Evolutionary conservation across 1,284 basidiomycete species (phyloP).

Genomic region (Malassezia psittaci): DNA sequence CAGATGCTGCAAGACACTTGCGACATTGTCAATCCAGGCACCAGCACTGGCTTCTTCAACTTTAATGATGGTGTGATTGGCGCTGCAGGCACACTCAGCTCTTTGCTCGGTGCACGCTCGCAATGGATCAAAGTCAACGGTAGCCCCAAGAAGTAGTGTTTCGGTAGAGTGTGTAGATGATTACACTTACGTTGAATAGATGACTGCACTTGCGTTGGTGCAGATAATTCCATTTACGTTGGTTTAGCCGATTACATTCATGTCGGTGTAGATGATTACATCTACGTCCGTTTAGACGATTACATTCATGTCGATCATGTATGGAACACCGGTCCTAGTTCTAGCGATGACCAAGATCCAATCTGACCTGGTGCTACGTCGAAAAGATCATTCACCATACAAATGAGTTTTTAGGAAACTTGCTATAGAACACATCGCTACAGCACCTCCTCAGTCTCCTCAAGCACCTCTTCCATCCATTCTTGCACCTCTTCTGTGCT

Average conservation of each 20-base stretch:
- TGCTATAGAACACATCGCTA: neutral
- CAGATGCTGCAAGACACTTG: constrained; percentile 72
- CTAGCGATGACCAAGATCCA: neutral
- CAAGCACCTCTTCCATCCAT: constrained; percentile 47
- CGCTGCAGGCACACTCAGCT: constrained; percentile 38
- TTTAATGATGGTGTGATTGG: constrained; percentile 65
- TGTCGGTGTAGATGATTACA: too few relatives aligned
- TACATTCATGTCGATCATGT: too few relatives aligned
- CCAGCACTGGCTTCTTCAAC: constrained; percentile 65
- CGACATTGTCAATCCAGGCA: constrained; percentile 81
- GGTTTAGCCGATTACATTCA: too few relatives aligned
- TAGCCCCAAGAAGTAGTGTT: constrained; percentile 25
- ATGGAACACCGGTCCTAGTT: too few relatives aligned
- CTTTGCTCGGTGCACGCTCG: constrained; percentile 39
- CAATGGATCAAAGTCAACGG: constrained; percentile 47
- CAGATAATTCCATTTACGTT: too few relatives aligned
- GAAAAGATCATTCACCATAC: too few relatives aligned
- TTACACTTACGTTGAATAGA: too few relatives aligned
- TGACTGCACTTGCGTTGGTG: too few relatives aligned
- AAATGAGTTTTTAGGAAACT: too few relatives aligned
- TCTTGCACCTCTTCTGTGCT: constrained; percentile 46
- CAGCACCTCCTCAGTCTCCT: constrained; percentile 41
- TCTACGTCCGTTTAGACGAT: too few relatives aligned
- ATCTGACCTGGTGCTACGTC: neutral
- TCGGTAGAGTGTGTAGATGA: too few relatives aligned